These are phyloP conservation scores for Elsinoe australis DNA, from an alignment of 2,329 filamentous ascomycete genomes.

Conservation along the genomic window DNA sequence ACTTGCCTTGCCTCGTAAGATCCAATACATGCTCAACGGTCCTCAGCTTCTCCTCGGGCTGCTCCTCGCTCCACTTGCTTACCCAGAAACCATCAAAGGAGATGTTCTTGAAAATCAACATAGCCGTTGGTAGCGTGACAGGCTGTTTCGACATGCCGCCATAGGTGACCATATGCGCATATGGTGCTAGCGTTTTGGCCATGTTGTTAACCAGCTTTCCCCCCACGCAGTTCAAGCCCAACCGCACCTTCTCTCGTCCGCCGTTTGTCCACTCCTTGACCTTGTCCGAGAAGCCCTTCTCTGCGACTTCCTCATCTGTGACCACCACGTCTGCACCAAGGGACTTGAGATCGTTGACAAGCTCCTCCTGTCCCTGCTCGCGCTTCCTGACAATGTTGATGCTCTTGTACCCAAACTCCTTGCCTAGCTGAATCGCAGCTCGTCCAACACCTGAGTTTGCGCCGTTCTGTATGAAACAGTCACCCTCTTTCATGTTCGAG, in stretches of 20 bases:
- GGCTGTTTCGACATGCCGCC: constrained; percentile 92
- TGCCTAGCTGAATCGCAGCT: constrained; percentile 80
- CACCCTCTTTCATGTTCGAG: constrained; percentile 55
- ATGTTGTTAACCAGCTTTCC: constrained; percentile 74
- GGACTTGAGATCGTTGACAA: constrained; percentile 53
- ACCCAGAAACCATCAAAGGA: constrained; percentile 93
- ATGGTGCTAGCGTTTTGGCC: constrained; percentile 60
- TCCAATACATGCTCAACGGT: constrained; percentile 81
- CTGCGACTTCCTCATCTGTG: constrained; percentile 53
- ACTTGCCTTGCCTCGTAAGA: constrained; percentile 65
- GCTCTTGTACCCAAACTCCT: constrained; percentile 78
- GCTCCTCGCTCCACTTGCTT: constrained; percentile 72
- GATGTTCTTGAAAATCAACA: constrained; percentile 90
- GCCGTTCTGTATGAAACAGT: constrained; percentile 96
- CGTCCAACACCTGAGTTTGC: constrained; percentile 90
- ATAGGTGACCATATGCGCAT: constrained; percentile 79
- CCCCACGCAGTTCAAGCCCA: constrained; percentile 90
- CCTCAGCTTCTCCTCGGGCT: constrained; percentile 64
- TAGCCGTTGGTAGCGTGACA: constrained; percentile 67
- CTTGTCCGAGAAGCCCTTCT: constrained; percentile 55
- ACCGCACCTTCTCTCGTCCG: constrained; percentile 61
- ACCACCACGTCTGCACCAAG: constrained; percentile 58
- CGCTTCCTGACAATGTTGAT: constrained; percentile 82
- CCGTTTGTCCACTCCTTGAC: constrained; percentile 61
- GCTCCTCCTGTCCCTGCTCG: constrained; percentile 56